Evolutionary conservation across 768 basidiomycete genomes (phyloP), one percentile per base, ranked within the genome.

Genomic region (Suillus fuscotomentosus): DNA sequence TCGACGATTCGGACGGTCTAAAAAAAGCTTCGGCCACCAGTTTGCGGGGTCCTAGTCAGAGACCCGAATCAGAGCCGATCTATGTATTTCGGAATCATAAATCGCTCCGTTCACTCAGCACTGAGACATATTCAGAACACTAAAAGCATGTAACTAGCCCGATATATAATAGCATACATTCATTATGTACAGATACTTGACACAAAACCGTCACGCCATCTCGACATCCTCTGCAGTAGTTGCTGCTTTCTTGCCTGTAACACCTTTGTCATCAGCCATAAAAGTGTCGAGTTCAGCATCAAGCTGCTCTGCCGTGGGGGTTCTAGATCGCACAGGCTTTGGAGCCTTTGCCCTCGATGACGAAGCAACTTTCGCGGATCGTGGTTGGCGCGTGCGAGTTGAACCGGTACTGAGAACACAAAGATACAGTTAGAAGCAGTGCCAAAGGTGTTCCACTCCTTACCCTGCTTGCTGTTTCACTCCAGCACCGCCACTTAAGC

Each of bases 241-340:
- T 22, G 62, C 62, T 43, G 63, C 55, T 55, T 69, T 72, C 51
- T 68, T 55, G 56, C 66, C 69, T 24, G 71, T 60, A 1, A 47
- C 70, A 13, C 72, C 70, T 50, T 76, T 69, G 0, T 82, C 77
- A 68, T 89, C 89, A 9, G 84, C 86, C 92, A 94, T 92, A 70
- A 92, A 93, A 3, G 88, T 86, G 68, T 97, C 95, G 65, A 97
- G 74, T 77, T 97, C 95, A 74, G 84, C 88, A 75, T 97, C 95
- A 65, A 97, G 77, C 68, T 97, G 92, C 64, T 88, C 90, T 9
- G 86, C 91, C 2, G 91, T 91, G 76, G 92, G 88, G 4, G 84
- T 82, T 76, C 88, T 87, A 71, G 83, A 78, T 24, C 75, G 75
- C 14, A 65, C 64, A 31, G 73, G 65, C 68, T 78, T 72, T 67